Evolutionary conservation across 495 filamentous ascomycete species (phyloP), one percentile per base, ranked within the genome.

Genomic region (Rhypophila decipiens): DNA sequence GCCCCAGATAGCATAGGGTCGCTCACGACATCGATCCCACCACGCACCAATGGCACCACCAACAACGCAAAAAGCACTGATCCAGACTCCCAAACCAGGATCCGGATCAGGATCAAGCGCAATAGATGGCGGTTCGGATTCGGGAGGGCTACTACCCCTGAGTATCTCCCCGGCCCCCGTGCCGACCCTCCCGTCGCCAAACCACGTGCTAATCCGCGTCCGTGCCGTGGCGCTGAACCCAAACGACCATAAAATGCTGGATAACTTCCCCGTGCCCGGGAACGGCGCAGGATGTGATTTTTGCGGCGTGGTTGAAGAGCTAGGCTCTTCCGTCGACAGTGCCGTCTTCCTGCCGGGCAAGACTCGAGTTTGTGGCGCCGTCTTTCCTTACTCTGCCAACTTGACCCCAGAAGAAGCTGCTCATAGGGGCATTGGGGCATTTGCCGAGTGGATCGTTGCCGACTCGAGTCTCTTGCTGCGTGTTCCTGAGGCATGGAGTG

Each of bases 171-270:
- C 22, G 12, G 39, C 36, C 17, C 20, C 19, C 8, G 19, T 53
- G 11, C 51, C 46, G n/a, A 13, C 18, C 8, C 18, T 53, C 17
- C 21, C 21, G 5, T 34, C 45, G 2, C 10, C 39, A 15, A 20
- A 49, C 61, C 34, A 83, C 44, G 48, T 77, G 24, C 70, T 84
- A 23, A 59, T 84, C 31, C 61, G 60, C 18, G 64, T 63, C 10
- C 42, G 46, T 8, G 60, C 66, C 2, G 72, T 76, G 9, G 68
- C 67, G 2, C 47, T 79, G 5, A 79, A 76, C 47, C 73, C 72
- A 0, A 63, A 50, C 24, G 73, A 77, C 51, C 65, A 46, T 41
- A 78, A 77, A 37, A 69, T 72, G 57, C 52, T 59, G 9, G 50
- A 55, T 15, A 44, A 53, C 4, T 65, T 71, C 13, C 55, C 68